Conservation (phyloP, 441 rosid species). For the Erodium chrysanthum region DNA sequence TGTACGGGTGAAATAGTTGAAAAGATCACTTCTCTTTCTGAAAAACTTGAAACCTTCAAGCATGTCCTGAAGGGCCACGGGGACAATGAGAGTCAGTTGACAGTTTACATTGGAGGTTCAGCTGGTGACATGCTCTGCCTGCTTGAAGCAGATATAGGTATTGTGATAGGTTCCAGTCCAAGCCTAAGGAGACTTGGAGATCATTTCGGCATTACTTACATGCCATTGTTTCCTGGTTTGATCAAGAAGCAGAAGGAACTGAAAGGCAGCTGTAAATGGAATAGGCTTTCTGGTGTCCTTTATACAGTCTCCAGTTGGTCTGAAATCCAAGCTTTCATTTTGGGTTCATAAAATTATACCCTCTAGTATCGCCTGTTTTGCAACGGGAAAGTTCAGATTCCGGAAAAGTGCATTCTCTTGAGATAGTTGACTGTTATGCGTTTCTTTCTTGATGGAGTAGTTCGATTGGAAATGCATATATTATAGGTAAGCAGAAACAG, state of each 20-base stretch:
- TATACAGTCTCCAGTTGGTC: constrained; percentile 37
- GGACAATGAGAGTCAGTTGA: constrained; percentile 17
- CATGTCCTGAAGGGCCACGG: constrained; percentile 21
- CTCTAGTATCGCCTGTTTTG: too few relatives aligned
- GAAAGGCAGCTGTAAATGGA: constrained; percentile 20
- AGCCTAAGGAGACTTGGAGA: constrained; percentile 30
- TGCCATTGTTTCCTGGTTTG: constrained; percentile 30
- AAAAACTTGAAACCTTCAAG: constrained; percentile 29
- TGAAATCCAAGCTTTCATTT: constrained; percentile 31
- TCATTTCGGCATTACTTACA: constrained; percentile 28
- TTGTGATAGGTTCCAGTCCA: constrained; percentile 29
- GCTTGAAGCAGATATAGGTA: constrained; percentile 35
- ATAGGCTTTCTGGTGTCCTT: constrained; percentile 22
- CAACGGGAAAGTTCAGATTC: too few relatives aligned
- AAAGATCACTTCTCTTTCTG: constrained; percentile 29
- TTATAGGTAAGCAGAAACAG: too few relatives aligned
- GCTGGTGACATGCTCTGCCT: constrained; percentile 35
- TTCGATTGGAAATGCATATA: too few relatives aligned
- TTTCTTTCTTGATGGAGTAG: too few relatives aligned
- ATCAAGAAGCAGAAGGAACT: constrained; percentile 24
- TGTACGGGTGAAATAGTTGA: constrained; percentile 32
- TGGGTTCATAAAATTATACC: constrained; percentile 17
- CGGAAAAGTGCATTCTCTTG: too few relatives aligned
- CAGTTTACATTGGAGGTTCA: constrained; percentile 31
- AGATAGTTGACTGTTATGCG: too few relatives aligned